Percentiles rank a stretch among this genome's conserved stretches.
These are phyloP conservation scores for Amoebophrya sp. DNA, from an alignment of 169 alveolate genomes.

Conservation along the genomic window DNA sequence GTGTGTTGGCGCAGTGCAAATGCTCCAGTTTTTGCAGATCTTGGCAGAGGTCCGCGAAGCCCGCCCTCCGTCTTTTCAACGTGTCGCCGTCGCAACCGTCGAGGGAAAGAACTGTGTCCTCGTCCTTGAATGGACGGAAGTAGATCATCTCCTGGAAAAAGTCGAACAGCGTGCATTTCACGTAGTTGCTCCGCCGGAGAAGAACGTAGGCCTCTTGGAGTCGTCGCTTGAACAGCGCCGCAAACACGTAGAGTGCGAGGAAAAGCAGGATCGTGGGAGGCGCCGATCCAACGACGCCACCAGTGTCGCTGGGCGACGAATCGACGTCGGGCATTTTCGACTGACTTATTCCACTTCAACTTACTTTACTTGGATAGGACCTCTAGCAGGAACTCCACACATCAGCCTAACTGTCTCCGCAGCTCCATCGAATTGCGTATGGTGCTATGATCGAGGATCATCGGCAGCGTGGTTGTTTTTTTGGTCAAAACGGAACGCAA, in stretches of 20 bases:
- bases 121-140: not conserved
- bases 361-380: too few relatives aligned
- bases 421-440: too few relatives aligned
- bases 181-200: not conserved
- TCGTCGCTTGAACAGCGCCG: not conserved
- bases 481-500: too few relatives aligned
- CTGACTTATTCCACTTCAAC: too few relatives aligned
- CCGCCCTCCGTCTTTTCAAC: not conserved
- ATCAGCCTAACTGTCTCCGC: too few relatives aligned
- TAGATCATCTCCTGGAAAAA: not conserved
- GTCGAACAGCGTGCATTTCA: not conserved
- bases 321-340: too few relatives aligned
- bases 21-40: not conserved
- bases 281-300: not conserved
- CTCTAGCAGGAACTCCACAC: too few relatives aligned
- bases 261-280: not conserved
- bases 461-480: too few relatives aligned
- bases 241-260: not conserved
- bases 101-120: not conserved
- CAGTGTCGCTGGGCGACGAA: too few relatives aligned
- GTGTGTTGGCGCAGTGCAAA: not conserved
- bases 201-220: not conserved
- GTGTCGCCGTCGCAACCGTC: not conserved
- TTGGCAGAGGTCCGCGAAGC: not conserved
- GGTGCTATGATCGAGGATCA: too few relatives aligned